phyloP scores from a whole-genome alignment of 192 early-diverging fungal species.

The Coemansia biformis region DNA sequence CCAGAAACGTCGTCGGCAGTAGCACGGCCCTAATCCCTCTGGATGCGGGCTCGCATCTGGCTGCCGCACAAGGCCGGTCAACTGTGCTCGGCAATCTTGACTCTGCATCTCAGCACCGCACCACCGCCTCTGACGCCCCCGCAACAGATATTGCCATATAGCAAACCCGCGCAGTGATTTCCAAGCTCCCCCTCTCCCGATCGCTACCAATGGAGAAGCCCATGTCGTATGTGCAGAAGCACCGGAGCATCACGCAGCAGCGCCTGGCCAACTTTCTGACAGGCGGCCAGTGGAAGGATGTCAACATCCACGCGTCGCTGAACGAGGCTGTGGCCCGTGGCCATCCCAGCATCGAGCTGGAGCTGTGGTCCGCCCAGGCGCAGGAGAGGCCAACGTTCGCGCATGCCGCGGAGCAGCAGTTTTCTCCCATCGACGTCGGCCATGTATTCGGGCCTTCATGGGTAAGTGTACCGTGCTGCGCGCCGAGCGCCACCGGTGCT shows the following conservation, averaged over 20 bases:
- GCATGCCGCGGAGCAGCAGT: constrained; percentile 59
- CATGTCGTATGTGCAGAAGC: constrained; percentile 53
- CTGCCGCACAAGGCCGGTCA: too few species aligned
- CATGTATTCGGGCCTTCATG: constrained; percentile 81
- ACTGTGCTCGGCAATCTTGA: too few species aligned
- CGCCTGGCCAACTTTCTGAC: constrained; percentile 70
- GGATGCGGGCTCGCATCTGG: too few species aligned
- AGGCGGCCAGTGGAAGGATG: constrained; percentile 61
- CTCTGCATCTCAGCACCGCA: too few species aligned
- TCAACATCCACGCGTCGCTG: constrained; percentile 56
- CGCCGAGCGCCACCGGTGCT: too few species aligned
- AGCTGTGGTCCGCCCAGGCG: constrained; percentile 46
- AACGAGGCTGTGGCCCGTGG: constrained; percentile 44
- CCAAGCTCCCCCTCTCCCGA: too few species aligned
- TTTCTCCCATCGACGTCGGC: constrained; percentile 62
- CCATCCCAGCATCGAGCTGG: constrained; percentile 52
- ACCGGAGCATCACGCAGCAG: constrained; percentile 69
- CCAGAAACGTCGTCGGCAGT: too few species aligned
- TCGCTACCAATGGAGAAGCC: constrained; percentile 44
- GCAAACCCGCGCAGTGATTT: too few species aligned
- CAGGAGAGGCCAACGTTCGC: constrained; percentile 44
- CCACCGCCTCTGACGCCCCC: too few species aligned
- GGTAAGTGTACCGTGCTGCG: constrained; percentile 16
- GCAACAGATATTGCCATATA: too few species aligned
- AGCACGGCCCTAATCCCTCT: too few species aligned